Percentiles rank a stretch among this genome's conserved stretches.
These are phyloP conservation scores for Samsoniella hepiali DNA, from an alignment of 2,329 filamentous ascomycete species.

Conservation along the genomic window DNA sequence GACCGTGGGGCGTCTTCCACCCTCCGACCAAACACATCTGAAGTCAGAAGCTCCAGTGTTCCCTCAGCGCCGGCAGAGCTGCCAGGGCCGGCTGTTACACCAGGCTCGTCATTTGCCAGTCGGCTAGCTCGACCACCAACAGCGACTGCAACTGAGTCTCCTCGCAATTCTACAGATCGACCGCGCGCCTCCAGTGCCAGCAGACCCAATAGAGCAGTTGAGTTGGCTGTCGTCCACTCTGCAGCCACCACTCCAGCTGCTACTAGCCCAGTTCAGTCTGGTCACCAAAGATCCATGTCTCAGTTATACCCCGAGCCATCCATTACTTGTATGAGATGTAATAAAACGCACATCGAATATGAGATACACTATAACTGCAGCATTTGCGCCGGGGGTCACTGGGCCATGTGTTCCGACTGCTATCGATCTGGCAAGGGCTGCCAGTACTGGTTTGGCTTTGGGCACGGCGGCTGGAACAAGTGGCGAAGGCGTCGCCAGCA, in stretches of 20 bases:
- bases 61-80: conserved; percentile 25
- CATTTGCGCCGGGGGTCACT: conserved; percentile 66
- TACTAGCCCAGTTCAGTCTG: conserved; percentile 31
- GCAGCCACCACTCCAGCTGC: conserved; percentile 30
- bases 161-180: conserved; percentile 21
- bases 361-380: conserved; percentile 81
- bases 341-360: conserved; percentile 72
- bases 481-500: conserved; percentile 55
- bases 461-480: conserved; percentile 63
- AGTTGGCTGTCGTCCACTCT: conserved; percentile 38
- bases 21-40: conserved; percentile 39
- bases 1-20: conserved; percentile 37
- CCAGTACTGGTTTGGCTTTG: conserved; percentile 85
- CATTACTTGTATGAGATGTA: conserved; percentile 70
- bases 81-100: conserved; percentile 7
- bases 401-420: conserved; percentile 77
- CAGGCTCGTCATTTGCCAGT: conserved; percentile 15
- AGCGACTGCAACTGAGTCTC: not conserved
- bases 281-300: conserved; percentile 42
- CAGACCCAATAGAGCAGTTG: conserved; percentile 36
- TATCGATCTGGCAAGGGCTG: conserved; percentile 77
- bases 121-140: conserved; percentile 9
- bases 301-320: conserved; percentile 66
- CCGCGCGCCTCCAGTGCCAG: conserved; percentile 7
- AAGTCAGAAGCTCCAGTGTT: conserved; percentile 42